Evolutionary conservation across 192 early-diverging fungal species (phyloP), one percentile per base, ranked within the genome.

Genomic region (Backusella westeae): DNA sequence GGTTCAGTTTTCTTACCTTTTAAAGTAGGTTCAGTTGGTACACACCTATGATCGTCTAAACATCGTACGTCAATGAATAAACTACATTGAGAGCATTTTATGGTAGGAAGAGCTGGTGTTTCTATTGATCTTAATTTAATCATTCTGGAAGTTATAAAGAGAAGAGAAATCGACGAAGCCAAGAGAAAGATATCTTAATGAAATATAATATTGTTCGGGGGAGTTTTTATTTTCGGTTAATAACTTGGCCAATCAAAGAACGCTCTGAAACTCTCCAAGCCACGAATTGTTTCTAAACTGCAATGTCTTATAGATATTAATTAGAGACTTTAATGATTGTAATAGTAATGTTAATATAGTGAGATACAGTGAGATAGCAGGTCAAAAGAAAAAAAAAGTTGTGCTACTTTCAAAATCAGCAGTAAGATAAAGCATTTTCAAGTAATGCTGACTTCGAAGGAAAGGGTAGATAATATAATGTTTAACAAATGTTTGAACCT

Each of bases 1-100:
- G 53, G 53, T 59, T 59, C 53, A 59, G 23, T 12, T 59, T 26
- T 4, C 53, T 59, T 59, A 59, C 53, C 53, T 59, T 59, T 76
- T 17, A 81, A 23, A 21, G 75, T n/a, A 59, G 88, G 88, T 52
- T 88, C 82, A 26, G 82, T 73, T 7, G 87, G 85, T 9, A 82
- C 73, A 69, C 89, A 90, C 15, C 85, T 65, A 77, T 90, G 89
- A 44, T 86, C 82, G 10, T 83, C 84, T 14, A 90, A 68, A 19
- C 70, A 53, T 32, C 85, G 78, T 41, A 90, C 82, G 46, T 87
- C 85, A 56, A 90, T 83, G 68, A 85, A 81, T 49, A 80, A 53
- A 19, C 85, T 87, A 84, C 88, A 90, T 73, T 88, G 84, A 38
- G 85, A 86, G 76, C 88, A 90, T 42, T 86, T 86, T 65, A 90